phyloP scores from a whole-genome alignment of 768 basidiomycete genomes.

The Suillus alpinus region DNA sequence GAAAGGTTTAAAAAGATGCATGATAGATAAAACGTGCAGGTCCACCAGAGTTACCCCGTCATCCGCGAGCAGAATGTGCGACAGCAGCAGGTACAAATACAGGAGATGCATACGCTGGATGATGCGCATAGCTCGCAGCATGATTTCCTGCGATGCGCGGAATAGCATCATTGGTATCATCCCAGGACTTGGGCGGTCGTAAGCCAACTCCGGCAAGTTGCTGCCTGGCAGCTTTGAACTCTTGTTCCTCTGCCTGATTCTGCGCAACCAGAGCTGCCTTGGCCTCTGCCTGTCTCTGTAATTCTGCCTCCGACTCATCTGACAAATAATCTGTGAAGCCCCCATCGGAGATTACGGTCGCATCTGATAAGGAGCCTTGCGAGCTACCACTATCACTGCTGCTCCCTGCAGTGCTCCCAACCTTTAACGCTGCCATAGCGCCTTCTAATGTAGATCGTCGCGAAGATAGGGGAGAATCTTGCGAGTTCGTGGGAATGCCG shows the following conservation, averaged over 20 bases:
- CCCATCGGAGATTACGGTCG: slow-evolving; percentile 81
- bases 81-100: slow-evolving; percentile 24
- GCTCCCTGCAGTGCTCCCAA: slow-evolving; percentile 50
- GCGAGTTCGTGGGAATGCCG: slow-evolving; percentile 20
- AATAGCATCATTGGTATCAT: slow-evolving; percentile 43
- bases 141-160: slow-evolving; percentile 22
- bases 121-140: slow-evolving; percentile 21
- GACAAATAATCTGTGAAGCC: slow-evolving; percentile 88
- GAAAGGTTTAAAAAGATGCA: slow-evolving; percentile 23
- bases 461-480: slow-evolving; percentile 29
- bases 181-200: slow-evolving; percentile 77
- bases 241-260: slow-evolving; percentile 74
- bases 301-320: slow-evolving; percentile 89
- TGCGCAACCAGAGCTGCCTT: slow-evolving; percentile 77
- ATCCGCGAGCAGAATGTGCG: slow-evolving; percentile 30
- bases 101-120: slow-evolving; percentile 27
- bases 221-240: slow-evolving; percentile 78
- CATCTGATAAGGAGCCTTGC: slow-evolving; percentile 60
- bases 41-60: slow-evolving; percentile 14
- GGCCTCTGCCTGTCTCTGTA: slow-evolving; percentile 83
- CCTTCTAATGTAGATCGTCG: slow-evolving; percentile 35
- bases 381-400: slow-evolving; percentile 54
- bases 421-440: slow-evolving; percentile 37
- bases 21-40: slow-evolving; percentile 17
- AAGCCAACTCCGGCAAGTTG: slow-evolving; percentile 73